Evolutionary conservation across 1,284 basidiomycete species (phyloP), one percentile per base, ranked within the genome.

Genomic region (Pseudomicrostroma phylloplanum): DNA sequence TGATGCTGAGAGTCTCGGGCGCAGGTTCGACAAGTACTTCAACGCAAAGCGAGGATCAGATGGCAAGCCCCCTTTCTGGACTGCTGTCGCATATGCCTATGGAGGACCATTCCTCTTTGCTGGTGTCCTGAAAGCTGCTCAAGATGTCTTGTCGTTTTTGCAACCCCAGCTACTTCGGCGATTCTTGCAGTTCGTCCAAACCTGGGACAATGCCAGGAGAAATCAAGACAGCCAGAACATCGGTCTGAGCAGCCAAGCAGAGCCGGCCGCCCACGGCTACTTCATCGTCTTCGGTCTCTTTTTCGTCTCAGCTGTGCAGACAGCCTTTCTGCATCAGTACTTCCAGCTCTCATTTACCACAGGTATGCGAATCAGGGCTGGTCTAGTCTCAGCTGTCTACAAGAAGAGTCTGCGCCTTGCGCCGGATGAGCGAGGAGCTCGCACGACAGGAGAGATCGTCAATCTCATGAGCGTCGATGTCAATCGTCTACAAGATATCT

Each of bases 391-490:
- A 0, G 85, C 85, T 0, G 90, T 94, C 60, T 96, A 93, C 82
- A 83, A 87, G 66, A 96, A 96, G 79, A 85, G 90, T 0, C 83
- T 97, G 21, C 84, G 89, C 0, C 84, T 96, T 21, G 90, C 89
- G 8, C 91, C 88, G 69, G 88, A 91, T 63, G 91, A 91, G 73
- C 86, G 88, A 3, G 84, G 84, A 6, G 73, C 81, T 13, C 86
- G 89, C 42, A 85, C 89, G 0, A 87, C 90, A n/a, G 93, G 93
- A 3, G 92, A 96, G 74, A 92, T 96, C 57, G 91, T 96, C 69
- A 96, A 96, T 77, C 80, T 96, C 30, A 93, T 94, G 89, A 88
- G 87, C 12, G 90, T 94, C 39, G 80, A 81, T 59, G 87, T 91
- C 0, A 89, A 87, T 17, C 84, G 91, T 39, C 82, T 97, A 56